Conservation (phyloP, 345 rosid species). For the Eucalyptus guilfoylei region DNA sequence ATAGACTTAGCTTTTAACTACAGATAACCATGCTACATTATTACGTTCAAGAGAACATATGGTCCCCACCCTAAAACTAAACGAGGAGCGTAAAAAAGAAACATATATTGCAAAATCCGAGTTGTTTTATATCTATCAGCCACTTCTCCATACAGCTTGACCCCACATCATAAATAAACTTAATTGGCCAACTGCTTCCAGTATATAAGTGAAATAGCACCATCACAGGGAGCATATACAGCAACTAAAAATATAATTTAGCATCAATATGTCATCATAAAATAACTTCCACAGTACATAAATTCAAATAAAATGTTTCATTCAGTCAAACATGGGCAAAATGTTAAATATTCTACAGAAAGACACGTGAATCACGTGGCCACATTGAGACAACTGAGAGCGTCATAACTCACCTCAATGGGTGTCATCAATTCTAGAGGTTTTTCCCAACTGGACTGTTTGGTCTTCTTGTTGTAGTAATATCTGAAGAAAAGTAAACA, state of each 20-base stretch:
- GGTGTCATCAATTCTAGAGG: conserved; percentile 94
- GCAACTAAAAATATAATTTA: not conserved
- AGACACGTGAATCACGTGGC: not conserved
- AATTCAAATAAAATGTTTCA: not conserved
- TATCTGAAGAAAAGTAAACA: conserved; percentile 37
- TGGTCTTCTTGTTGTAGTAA: conserved; percentile 89
- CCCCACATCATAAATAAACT: not conserved
- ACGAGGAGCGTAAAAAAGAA: not conserved
- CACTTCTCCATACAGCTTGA: not conserved
- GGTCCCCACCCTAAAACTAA: not conserved
- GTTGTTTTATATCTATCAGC: not conserved
- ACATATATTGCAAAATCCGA: not conserved
- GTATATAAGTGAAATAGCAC: not conserved
- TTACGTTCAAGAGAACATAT: not conserved
- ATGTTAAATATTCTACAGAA: not conserved
- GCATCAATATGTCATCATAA: not conserved
- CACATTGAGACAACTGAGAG: not conserved
- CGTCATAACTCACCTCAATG: conserved; percentile 59
- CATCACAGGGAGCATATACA: not conserved
- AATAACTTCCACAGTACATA: not conserved
- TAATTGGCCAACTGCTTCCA: not conserved
- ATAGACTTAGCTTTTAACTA: not conserved
- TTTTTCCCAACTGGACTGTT: conserved; percentile 98
- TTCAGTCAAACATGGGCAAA: not conserved
- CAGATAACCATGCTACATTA: not conserved